These are phyloP conservation scores for Farysia itapuensis DNA, from an alignment of 1,284 basidiomycete species.

Conservation along the genomic window DNA sequence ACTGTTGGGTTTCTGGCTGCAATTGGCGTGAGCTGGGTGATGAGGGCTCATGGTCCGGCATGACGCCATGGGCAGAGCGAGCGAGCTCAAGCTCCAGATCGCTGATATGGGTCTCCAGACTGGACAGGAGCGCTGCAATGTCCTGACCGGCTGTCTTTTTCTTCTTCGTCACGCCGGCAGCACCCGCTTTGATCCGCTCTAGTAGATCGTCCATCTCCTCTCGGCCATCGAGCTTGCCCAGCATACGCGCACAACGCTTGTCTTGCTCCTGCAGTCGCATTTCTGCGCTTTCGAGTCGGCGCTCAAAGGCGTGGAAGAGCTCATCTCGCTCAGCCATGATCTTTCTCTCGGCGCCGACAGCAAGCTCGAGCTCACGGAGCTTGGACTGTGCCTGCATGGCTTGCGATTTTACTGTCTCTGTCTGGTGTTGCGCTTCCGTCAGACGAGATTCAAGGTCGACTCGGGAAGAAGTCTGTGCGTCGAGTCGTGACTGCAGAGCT, in stretches of 20 bases:
- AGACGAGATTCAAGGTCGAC: neutral
- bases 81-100: conserved; percentile 49
- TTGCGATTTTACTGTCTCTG: neutral
- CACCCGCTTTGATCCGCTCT: conserved; percentile 53
- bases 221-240: conserved; percentile 57
- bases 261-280: conserved; percentile 52
- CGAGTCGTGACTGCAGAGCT: neutral
- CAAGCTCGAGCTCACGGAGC: conserved; percentile 41
- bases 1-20: neutral
- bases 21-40: neutral
- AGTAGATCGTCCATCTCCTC: conserved; percentile 59
- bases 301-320: conserved; percentile 46
- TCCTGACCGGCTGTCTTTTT: conserved; percentile 46
- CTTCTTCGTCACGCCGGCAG: conserved; percentile 27
- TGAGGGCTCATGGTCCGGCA: neutral
- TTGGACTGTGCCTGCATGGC: conserved; percentile 3
- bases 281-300: conserved; percentile 45
- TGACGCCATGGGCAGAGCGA: conserved; percentile 2
- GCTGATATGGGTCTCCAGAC: conserved; percentile 47
- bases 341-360: conserved; percentile 38
- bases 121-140: conserved; percentile 41
- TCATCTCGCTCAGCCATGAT: conserved; percentile 46
- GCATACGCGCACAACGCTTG: conserved; percentile 50
- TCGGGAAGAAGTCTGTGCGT: neutral
- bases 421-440: conserved; percentile 2